Evolutionary conservation across 2,329 filamentous ascomycete species (phyloP), one percentile per base, ranked within the genome.

Genomic region (Colletotrichum truncatum): DNA sequence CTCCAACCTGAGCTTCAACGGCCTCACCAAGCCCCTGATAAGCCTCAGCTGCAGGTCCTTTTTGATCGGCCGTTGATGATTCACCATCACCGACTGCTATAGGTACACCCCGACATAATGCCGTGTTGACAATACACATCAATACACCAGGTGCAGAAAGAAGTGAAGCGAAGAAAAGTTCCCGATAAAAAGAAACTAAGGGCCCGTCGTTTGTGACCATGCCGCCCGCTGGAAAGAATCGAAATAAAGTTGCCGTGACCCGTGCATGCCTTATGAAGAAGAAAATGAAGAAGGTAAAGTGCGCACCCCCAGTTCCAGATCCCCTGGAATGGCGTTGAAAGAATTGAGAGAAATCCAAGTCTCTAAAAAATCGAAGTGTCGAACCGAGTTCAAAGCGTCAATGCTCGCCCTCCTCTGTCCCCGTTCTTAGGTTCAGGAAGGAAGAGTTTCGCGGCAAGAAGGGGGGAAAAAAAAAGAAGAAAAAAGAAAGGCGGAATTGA

Each of bases 181-280:
- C 21, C 12, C 32, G 43, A 45, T 45, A 46, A 39, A 30, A 34
- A 34, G 45, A 36, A 53, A 16, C 32, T 14, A 41, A 61, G 39
- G 26, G 62, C 56, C 54, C 25, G 39, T 61, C 56, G 16, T 32
- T n/a, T 32, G 25, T 28, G 48, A 48, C 56, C 32, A 52, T 65
- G 41, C 56, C 62, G 62, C 56, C 56, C 39, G 49, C 59, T 49
- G 41, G 18, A 60, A 41, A 58, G 45, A 62, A 51, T 34, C 11
- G 56, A 66, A 51, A 56, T 34, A 51, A 54, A 23, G 46, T 54
- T 36, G 41, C 62, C 56, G 56, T 61, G 62, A 54, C 39, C 39
- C 39, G 61, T 53, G 56, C 55, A 26, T 60, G 61, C 61, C 55
- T 54, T 54, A 38, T 54, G 36, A 21, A 63, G 56, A 55, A 48